Conservation (phyloP, 2,329 filamentous ascomycete genomes). For the Diaporthe citrichinensis region DNA sequence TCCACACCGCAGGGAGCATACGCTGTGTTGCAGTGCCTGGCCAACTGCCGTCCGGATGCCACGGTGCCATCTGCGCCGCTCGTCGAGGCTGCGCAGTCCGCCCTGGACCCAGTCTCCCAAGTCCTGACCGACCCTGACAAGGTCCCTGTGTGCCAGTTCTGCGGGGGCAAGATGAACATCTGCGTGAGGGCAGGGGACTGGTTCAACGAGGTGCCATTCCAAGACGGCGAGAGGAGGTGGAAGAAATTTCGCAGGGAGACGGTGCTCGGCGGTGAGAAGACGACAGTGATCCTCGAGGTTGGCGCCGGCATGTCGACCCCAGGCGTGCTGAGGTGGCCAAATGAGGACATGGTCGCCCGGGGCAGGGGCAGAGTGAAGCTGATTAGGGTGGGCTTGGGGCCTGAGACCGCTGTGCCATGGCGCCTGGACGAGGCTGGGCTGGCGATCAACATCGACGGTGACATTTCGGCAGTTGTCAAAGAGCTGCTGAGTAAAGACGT, state of each 20-base stretch:
- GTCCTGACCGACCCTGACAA: constrained; percentile 40
- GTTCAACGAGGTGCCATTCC: constrained; percentile 44
- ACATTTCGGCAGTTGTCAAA: constrained; percentile 38
- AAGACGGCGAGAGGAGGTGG: constrained; percentile 41
- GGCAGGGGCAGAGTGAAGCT: constrained; percentile 40
- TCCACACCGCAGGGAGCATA: constrained; percentile 52
- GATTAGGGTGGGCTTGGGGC: constrained; percentile 42
- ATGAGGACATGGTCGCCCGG: constrained; percentile 41
- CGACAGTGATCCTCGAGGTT: constrained; percentile 43
- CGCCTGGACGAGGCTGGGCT: constrained; percentile 40
- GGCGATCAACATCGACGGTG: constrained; percentile 42
- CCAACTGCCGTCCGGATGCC: constrained; percentile 6
- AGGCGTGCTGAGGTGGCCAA: constrained; percentile 43
- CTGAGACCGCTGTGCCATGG: constrained; percentile 41
- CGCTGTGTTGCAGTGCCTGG: constrained; percentile 42
- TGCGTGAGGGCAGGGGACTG: constrained; percentile 44
- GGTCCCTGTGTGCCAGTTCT: constrained; percentile 43
- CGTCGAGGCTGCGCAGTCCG: background rate
- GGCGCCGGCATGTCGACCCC: constrained; percentile 44
- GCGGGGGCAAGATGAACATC: constrained; percentile 42
- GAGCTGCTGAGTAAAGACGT: background rate
- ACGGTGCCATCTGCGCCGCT: constrained; percentile 9
- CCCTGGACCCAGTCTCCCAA: constrained; percentile 42
- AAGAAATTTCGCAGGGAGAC: constrained; percentile 33
- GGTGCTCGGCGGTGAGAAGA: constrained; percentile 23